Evolutionary conservation across 768 basidiomycete species (phyloP).

Genomic region (Auricularia heimuer): DNA sequence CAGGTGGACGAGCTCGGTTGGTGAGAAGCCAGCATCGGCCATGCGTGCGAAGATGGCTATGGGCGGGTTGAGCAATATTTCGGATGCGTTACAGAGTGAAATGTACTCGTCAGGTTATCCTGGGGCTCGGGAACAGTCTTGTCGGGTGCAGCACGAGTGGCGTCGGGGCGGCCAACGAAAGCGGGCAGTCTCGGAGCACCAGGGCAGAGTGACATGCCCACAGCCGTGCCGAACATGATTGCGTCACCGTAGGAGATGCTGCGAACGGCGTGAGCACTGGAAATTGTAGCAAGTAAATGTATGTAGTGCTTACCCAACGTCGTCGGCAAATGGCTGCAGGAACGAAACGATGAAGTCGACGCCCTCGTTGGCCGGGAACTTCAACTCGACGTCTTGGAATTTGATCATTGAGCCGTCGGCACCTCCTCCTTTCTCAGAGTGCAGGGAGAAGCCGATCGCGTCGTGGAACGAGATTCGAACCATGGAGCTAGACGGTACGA

Average conservation of each 20-base stretch:
- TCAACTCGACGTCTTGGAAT: too few relatives aligned
- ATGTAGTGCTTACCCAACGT: conserved; percentile 13
- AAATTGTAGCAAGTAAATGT: conserved; percentile 14
- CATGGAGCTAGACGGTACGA: neutral
- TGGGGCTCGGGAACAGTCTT: conserved; percentile 2
- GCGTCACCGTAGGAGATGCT: conserved; percentile 14
- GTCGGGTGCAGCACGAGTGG: too few relatives aligned
- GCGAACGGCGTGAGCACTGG: conserved; percentile 12
- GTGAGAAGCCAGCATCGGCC: conserved; percentile 17
- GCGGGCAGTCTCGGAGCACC: conserved; percentile 9
- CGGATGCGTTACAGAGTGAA: neutral
- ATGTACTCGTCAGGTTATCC: conserved; percentile 2
- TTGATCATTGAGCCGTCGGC: conserved; percentile 19
- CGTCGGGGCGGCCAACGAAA: too few relatives aligned
- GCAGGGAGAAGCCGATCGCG: neutral
- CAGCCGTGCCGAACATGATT: conserved; percentile 16
- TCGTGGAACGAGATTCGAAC: neutral
- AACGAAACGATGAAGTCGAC: too few relatives aligned
- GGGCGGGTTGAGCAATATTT: conserved; percentile 1
- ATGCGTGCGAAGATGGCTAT: conserved; percentile 16
- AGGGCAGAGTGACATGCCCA: conserved; percentile 16
- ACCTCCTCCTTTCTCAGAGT: conserved; percentile 12
- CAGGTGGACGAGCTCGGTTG: conserved; percentile 16
- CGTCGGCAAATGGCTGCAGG: too few relatives aligned
- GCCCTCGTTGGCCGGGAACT: too few relatives aligned